Base-by-base conservation (phyloP, 805 yeast genomes). In the Candida piceae region DNA sequence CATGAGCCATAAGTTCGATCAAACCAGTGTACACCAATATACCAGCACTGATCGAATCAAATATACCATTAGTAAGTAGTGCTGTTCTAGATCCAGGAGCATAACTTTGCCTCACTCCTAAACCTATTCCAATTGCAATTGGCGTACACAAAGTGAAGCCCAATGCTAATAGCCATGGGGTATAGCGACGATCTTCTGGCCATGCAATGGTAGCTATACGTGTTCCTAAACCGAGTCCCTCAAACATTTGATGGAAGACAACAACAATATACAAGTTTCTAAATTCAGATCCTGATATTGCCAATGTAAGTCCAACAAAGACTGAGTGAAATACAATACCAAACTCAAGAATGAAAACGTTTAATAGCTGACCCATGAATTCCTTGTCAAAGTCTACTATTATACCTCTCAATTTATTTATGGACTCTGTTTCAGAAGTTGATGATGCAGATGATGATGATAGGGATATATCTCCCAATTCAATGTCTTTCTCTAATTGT, bases 321-420 rank as follows among this genome's bases (percentile, higher is more conserved):
- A 86, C 74, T 3, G 95, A 86, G 60, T 86, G 95, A 67, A 85
- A 83, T 22, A 86, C 60, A 30, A 86, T 70, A 52, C 95, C 95
- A 46, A 82, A 81, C 57, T 85, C 95, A 42, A 84, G 62, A 24
- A 80, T 73, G 34, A 77, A 70, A 1, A 76, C 71, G 10, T 73
- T 60, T 8, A 79, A 52, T 12, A 81, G 50, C 55, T 80, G 81
- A 25, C 76, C 78, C 26, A 70, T 64, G 52, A 76, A 78, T 29
- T 62, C 58, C 4, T 7, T 21, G 12, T 31, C 18, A 21, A 15
- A 21, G 12, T 19, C 18, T 19, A 8, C 7, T 2, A 19, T 5
- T 10, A 16, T 5, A 3, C 37, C 74, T 80, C 43, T 60, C 61
- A 4, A 38, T 24, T 25, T 18, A 46, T 52, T 39, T 67, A 73